Evolutionary conservation across 139 green algal species (phyloP), one percentile per base, ranked within the genome.

Genomic region (Microglena sp.): DNA sequence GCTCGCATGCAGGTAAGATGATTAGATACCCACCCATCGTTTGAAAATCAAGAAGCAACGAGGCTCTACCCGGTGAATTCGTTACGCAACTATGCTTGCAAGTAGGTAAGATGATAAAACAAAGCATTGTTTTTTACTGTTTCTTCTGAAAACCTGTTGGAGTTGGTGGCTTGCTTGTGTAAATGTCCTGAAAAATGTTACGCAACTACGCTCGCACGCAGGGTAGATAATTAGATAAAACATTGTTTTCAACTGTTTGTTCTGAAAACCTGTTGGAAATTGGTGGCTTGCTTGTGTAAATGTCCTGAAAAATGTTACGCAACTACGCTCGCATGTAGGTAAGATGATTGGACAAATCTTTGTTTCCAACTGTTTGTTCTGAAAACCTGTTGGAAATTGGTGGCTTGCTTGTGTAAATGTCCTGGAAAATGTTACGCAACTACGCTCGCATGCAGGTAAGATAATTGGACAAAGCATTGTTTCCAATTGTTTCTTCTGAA

Each of bases 161-260:
- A n/a, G n/a, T n/a, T n/a, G n/a, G n/a, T n/a, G n/a, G n/a, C n/a
- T n/a, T n/a, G n/a, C n/a, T n/a, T n/a, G n/a, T n/a, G n/a, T n/a
- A n/a, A n/a, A n/a, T n/a, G n/a, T n/a, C n/a, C n/a, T n/a, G n/a
- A n/a, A n/a, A n/a, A n/a, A n/a, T n/a, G 22, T 59, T 79, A 33
- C 44, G 72, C 32, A 79, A 79, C 50, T 68, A 69, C 35, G 72
- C 72, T 1, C 56, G 72, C 8, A 68, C 75, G 62, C 72, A 79
- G 67, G 72, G 66, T 33, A 1, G 67, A 11, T 18, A n/a, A 59
- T 32, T 31, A 27, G 50, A 31, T 59, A 59, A 50, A 11, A 50
- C 40, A 24, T 44, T 77, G 65, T 77, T 65, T n/a, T n/a, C n/a
- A n/a, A n/a, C n/a, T n/a, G n/a, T n/a, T n/a, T n/a, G n/a, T n/a